Evolutionary conservation across 2,329 filamentous ascomycete species (phyloP).

Genomic region (Trichoderma endophyticum): DNA sequence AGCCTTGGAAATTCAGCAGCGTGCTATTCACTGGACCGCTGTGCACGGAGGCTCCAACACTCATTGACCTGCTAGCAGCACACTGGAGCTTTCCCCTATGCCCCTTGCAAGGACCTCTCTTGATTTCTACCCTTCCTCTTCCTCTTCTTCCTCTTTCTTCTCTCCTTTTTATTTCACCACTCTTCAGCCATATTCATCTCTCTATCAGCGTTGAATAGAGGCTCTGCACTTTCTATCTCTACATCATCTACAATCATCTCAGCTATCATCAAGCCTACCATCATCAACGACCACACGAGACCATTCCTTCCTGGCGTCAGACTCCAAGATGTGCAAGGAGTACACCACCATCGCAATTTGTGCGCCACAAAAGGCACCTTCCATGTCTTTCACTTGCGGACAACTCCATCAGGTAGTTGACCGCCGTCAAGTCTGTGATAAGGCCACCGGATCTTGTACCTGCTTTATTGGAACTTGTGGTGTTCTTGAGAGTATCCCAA

Average conservation of each 20-base stretch:
- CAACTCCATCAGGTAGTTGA: conserved; percentile 26
- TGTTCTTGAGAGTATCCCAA: neutral
- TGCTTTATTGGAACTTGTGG: conserved; percentile 30
- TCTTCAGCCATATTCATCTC: neutral
- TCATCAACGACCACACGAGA: neutral
- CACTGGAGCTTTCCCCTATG: neutral
- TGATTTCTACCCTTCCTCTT: neutral
- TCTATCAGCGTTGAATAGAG: neutral
- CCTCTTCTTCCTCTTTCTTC: neutral
- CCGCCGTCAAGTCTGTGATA: conserved; percentile 18
- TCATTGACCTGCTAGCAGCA: neutral
- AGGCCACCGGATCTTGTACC: conserved; percentile 20
- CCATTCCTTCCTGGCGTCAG: neutral
- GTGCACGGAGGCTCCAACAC: neutral
- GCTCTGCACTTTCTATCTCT: neutral
- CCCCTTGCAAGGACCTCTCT: neutral
- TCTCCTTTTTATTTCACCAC: neutral
- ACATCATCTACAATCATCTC: neutral
- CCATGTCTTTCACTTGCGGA: conserved; percentile 23
- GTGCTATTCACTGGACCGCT: neutral
- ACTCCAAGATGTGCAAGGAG: conserved; percentile 26
- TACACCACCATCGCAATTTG: conserved; percentile 25
- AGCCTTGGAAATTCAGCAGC: neutral
- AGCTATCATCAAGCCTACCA: neutral
- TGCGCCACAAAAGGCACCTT: conserved; percentile 7